Evolutionary conservation across 2,329 filamentous ascomycete species (phyloP), one percentile per base, ranked within the genome.

Genomic region (Diaporthe eres): DNA sequence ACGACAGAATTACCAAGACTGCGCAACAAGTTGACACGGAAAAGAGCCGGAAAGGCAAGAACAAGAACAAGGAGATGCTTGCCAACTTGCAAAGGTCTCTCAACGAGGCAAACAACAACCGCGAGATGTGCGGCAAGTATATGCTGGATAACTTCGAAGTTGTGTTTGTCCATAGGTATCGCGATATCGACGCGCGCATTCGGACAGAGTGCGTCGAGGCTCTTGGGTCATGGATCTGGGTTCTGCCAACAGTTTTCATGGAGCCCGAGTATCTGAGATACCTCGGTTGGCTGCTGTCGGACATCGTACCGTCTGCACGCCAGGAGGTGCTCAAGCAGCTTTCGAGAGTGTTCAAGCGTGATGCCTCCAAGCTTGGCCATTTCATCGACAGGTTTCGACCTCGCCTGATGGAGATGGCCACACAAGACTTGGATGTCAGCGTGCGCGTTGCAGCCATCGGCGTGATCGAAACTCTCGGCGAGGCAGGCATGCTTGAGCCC

Each of bases 81-180:
- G 89, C 91, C 68, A 92, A 93, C 17, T 92, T 97, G 34, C 91
- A 97, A 81, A 88, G 90, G 57, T 93, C 92, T 74, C 88, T 96
- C 53, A 89, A 93, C 58, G 91, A 95, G 78, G 92, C 92, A 49
- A 92, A 93, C 78, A 86, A 91, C 77, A 93, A 92, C 81, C 89
- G 94, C 47, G 92, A 94, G 76, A 87, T 89, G 17, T 91, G 95
- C 72, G 92, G 94, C 78, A 89, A 90, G 42, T 89, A 93, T 76
- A 92, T 98, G 75, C 93, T 93, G 79, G 95, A 97, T 79, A 95
- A 95, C 80, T 98, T 98, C 81, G 94, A 98, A 79, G 94, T 94
- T 2, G 93, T 98, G 63, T 99, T 98, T 82, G 94, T 98, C 42
- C 96, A 99, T 84, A 93, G 97, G 65, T 99, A 98, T 84, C 94